These are phyloP conservation scores for Nelumbo lutea DNA, from an alignment of 164 flowering plant genomes.

Conservation along the genomic window DNA sequence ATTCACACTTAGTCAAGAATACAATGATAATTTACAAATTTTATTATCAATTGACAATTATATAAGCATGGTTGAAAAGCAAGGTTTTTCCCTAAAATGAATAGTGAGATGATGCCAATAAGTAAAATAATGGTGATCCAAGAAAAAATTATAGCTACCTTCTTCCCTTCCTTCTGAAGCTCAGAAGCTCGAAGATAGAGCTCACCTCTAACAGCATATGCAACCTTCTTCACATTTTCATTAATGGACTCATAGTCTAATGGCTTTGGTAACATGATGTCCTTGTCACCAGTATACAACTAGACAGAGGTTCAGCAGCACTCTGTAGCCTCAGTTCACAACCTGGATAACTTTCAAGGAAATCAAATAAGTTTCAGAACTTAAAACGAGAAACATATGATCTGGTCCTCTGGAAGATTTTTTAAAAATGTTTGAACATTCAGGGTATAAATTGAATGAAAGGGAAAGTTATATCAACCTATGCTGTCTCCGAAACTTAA, in stretches of 20 bases:
- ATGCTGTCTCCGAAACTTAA: too few relatives aligned
- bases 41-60: too few relatives aligned
- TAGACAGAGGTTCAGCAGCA: conserved; percentile 2
- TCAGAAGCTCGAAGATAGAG: conserved; percentile 96
- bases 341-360: conserved; percentile 5
- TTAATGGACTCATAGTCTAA: conserved; percentile 76
- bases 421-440: background rate
- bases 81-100: background rate
- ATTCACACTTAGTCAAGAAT: background rate
- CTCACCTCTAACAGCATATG: conserved; percentile 98
- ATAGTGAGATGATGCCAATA: background rate
- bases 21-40: background rate
- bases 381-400: background rate
- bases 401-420: too few relatives aligned
- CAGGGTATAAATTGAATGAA: background rate
- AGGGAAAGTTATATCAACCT: too few relatives aligned
- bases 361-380: background rate
- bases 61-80: background rate
- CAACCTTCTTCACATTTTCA: conserved; percentile 88
- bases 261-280: conserved; percentile 58
- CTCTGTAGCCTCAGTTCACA: conserved; percentile 2
- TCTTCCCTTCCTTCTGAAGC: conserved; percentile 98
- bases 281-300: conserved; percentile 1
- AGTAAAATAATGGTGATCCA: background rate
- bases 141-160: conserved; percentile 37